Percentiles rank a stretch among this genome's conserved stretches.
Conservation (phyloP, 768 basidiomycete species). For the Kwoniella shandongensis region DNA sequence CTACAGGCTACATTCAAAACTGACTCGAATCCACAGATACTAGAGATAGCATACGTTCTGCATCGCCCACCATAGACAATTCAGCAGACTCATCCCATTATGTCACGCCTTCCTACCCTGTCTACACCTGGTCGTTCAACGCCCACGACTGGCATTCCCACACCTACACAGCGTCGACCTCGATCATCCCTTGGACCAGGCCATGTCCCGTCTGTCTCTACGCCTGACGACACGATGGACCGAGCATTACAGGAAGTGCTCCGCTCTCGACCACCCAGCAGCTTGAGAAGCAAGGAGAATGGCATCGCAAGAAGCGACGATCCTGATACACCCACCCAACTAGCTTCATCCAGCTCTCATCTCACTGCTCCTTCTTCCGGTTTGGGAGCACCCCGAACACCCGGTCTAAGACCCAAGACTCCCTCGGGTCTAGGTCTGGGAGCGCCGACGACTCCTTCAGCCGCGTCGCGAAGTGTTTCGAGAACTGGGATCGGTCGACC, state of each 20-base stretch:
- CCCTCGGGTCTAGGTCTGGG: slow-evolving; percentile 30
- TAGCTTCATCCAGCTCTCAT: slow-evolving; percentile 1
- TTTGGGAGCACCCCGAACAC: slow-evolving; percentile 25
- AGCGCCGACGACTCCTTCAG: slow-evolving; percentile 35
- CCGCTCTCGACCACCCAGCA: slow-evolving; percentile 37
- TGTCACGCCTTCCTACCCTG: slow-evolving; percentile 42
- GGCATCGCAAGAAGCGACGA: slow-evolving; percentile 15
- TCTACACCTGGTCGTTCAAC: slow-evolving; percentile 42
- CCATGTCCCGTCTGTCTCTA: slow-evolving; percentile 3
- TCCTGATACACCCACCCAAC: slow-evolving; percentile 35
- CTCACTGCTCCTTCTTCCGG: not conserved
- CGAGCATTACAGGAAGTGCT: slow-evolving; percentile 43
- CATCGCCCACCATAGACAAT: not conserved
- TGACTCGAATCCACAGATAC: too few species aligned
- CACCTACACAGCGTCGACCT: slow-evolving; percentile 42
- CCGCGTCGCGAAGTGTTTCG: slow-evolving; percentile 29
- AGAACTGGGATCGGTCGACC: slow-evolving; percentile 21
- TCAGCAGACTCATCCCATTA: too few species aligned
- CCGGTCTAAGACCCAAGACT: slow-evolving; percentile 29
- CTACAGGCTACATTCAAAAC: too few species aligned
- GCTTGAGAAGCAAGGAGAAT: slow-evolving; percentile 11
- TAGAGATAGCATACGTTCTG: not conserved
- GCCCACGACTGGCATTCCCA: slow-evolving; percentile 46
- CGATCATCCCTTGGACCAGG: slow-evolving; percentile 37
- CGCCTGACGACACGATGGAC: slow-evolving; percentile 36